Conservation (phyloP, 306 rosid species). For the Echinosophora koreensis region DNA sequence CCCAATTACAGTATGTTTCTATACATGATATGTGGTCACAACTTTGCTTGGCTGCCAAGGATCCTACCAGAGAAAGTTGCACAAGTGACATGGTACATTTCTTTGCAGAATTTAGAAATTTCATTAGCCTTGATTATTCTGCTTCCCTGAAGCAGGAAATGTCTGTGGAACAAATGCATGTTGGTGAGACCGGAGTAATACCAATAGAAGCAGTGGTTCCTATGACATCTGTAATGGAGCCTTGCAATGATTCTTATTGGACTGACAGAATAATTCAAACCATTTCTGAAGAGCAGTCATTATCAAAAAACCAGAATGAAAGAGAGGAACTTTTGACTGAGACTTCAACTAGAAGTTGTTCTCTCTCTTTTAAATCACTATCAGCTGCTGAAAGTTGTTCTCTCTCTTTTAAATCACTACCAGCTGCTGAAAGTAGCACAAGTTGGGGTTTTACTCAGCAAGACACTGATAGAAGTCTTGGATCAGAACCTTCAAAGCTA, state of each 20-base stretch:
- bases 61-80: slow-evolving; percentile 54
- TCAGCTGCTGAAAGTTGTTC: slow-evolving; percentile 29
- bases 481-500: slow-evolving; percentile 43
- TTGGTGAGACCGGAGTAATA: slow-evolving; percentile 49
- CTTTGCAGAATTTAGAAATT: slow-evolving; percentile 60
- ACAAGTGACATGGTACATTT: slow-evolving; percentile 43
- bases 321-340: slow-evolving; percentile 37
- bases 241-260: slow-evolving; percentile 68
- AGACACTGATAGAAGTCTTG: slow-evolving; percentile 36
- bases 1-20: slow-evolving; percentile 45
- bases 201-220: slow-evolving; percentile 31
- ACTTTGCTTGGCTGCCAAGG: slow-evolving; percentile 58
- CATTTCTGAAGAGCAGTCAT: slow-evolving; percentile 55
- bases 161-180: slow-evolving; percentile 49
- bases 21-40: slow-evolving; percentile 57
- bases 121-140: slow-evolving; percentile 43
- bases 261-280: slow-evolving; percentile 69
- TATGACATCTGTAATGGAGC: slow-evolving; percentile 48
- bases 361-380: slow-evolving; percentile 32
- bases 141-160: slow-evolving; percentile 46
- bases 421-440: slow-evolving; percentile 29
- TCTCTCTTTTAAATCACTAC: slow-evolving; percentile 34
- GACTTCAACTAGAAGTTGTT: slow-evolving; percentile 37
- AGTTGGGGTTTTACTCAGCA: slow-evolving; percentile 34
- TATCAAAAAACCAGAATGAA: slow-evolving; percentile 47